Evolutionary conservation across 305 asterid genomes (phyloP), one percentile per base, ranked within the genome.

Genomic region (Ilex paraguariensis): DNA sequence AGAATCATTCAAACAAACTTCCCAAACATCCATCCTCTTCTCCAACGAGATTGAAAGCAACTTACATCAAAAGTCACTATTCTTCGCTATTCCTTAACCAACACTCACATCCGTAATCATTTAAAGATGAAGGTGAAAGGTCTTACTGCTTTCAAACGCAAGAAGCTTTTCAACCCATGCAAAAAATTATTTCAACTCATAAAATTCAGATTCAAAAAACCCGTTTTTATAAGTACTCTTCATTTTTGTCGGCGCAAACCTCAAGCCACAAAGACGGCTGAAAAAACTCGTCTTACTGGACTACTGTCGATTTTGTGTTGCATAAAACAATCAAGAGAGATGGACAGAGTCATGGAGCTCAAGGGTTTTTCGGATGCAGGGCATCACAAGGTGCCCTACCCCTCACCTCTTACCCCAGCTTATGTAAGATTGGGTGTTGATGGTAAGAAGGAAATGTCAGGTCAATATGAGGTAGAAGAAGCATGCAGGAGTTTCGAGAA

Each of bases 401-500:
- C 89, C 3, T 87, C 91, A 0, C 87, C 95, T 1, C 61, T 82
- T 12, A 87, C 87, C 21, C 91, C 91, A 6, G 87, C 90, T 10
- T 77, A 82, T 12, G 56, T 79, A 15, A 77, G 75, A 61, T 42
- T 68, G 75, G 56, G 72, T 44, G 75, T 68, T 74, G 56, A 71
- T 44, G 75, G 2, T 3, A 46, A 40, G 48, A 67, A 59, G 48
- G 70, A 13, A 8, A 16, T 60, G 16, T 48, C 58, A 6, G 73
- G 11, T 56, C 72, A 65, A 4, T 69, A 73, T n/a, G 78, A 69
- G 0, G 84, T 73, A 15, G 88, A 89, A 49, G 95, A 77, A 57
- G 91, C 87, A 11, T 84, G 95, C 62, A 80, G 85, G 65, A 84
- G 87, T 66, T 87, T 89, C 33, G 91, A 89, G 78, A 83, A 75